Evolutionary conservation across 2,329 filamentous ascomycete genomes (phyloP).

Genomic region (Colletotrichum gigasporum): DNA sequence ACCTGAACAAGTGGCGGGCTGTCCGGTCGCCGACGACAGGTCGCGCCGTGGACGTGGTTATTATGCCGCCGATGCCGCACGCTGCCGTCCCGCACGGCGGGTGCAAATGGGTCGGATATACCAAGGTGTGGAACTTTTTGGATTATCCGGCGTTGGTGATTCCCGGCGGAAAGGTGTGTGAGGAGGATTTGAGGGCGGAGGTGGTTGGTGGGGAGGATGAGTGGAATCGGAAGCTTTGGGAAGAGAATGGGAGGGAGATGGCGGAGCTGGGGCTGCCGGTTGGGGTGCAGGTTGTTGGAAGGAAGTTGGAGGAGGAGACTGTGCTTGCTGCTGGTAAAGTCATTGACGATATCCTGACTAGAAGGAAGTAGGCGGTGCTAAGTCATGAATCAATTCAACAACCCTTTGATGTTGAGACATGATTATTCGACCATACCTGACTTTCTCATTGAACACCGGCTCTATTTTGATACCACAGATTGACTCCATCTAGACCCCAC

Average conservation of each 20-base stretch:
- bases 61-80: constrained; percentile 70
- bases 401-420: too few species aligned
- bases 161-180: constrained; percentile 45
- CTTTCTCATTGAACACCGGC: too few species aligned
- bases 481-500: too few species aligned
- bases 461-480: too few species aligned
- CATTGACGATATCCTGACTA: background rate
- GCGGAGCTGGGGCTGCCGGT: background rate
- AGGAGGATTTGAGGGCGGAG: constrained; percentile 46
- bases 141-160: constrained; percentile 47
- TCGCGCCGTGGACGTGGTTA: constrained; percentile 60
- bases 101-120: constrained; percentile 59
- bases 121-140: constrained; percentile 48
- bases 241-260: background rate
- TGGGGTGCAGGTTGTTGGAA: constrained; percentile 18
- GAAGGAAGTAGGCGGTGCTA: too few species aligned
- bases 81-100: constrained; percentile 55
- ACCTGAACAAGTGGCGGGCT: constrained; percentile 67
- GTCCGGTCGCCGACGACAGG: constrained; percentile 53
- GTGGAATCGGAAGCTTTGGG: constrained; percentile 17
- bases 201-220: background rate
- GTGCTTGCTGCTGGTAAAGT: constrained; percentile 16
- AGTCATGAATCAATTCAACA: too few species aligned
- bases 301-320: constrained; percentile 17
- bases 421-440: too few species aligned